Evolutionary conservation across 192 early-diverging fungal genomes (phyloP), one percentile per base, ranked within the genome.

Genomic region (Backusella liffmaniae): DNA sequence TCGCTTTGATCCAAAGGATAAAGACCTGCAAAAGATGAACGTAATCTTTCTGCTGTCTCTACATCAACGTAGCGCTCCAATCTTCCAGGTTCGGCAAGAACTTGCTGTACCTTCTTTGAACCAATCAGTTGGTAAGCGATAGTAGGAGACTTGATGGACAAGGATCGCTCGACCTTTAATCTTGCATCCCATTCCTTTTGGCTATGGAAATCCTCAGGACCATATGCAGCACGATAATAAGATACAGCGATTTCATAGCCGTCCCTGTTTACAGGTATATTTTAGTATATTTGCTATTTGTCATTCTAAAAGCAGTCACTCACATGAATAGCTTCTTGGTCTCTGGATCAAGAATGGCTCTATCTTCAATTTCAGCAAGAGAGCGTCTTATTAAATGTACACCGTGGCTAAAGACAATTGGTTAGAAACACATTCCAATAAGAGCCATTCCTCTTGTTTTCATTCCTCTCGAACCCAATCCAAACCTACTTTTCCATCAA

Each of bases 81-180:
- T 42, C 91, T 80, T 30, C 93, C 93, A 0, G 95, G 91, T 5
- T 86, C 79, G 0, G 96, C 91, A 26, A 99, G 80, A 9, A 98
- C 92, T 79, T 99, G 96, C 79, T 99, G 97, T 9, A 97, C 89
- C 76, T 99, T 99, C 81, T 99, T 99, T 46, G 94, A 88, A n/a
- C 97, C 97, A 7, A 92, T 92, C 29, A 99, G 81, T 69, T 99
- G 97, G 70, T 98, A 97, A 3, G 95, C 92, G 23, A 94, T 85
- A 35, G 87, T 94, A 39, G 97, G 97, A 75, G 95, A 96, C 67
- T 97, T 94, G 73, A 99, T 90, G 0, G 95, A 81, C 18, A 88
- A 78, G 1, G 96, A 96, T 34, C 87, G 85, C 76, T 99, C 97
- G 8, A 97, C 84, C 62, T 94, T 83, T 59, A 94, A 85, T 76